A percentile compares a stretch with the other conserved stretches of the same genome.
Evolutionary conservation across 2,329 filamentous ascomycete genomes (phyloP).

Genomic region (Elsinoe perseae): DNA sequence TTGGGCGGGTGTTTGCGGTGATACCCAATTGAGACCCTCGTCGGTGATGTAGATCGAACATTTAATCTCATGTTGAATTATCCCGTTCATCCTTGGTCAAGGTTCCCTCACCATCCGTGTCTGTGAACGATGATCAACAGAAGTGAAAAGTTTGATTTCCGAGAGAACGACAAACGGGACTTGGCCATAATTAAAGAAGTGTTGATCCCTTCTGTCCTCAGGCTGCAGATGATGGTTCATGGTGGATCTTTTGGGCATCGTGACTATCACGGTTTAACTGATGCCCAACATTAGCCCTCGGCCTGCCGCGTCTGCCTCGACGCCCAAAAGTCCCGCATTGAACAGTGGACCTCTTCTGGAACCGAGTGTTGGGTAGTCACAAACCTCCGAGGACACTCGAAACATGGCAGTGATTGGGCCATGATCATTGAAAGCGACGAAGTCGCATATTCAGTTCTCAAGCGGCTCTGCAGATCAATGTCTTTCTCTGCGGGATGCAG

Average conservation of each 20-base stretch:
- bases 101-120: background rate
- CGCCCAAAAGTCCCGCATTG: background rate
- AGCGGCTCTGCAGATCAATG: background rate
- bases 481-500: background rate
- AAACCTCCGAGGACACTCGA: background rate
- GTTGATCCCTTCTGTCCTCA: slow-evolving; percentile 11
- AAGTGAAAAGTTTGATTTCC: background rate
- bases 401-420: background rate
- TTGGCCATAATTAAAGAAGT: slow-evolving; percentile 2
- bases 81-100: slow-evolving; percentile 5
- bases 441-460: background rate
- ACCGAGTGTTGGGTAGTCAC: background rate
- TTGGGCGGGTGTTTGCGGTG: background rate
- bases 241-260: slow-evolving; percentile 13
- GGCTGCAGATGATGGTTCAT: slow-evolving; percentile 8
- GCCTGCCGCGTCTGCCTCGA: slow-evolving; percentile 8
- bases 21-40: slow-evolving; percentile 12
- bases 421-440: background rate
- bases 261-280: background rate
- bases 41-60: background rate
- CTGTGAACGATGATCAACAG: slow-evolving; percentile 5
- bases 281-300: slow-evolving; percentile 9
- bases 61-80: background rate
- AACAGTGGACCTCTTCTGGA: background rate
- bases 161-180: background rate